Evolutionary conservation across 768 basidiomycete genomes (phyloP).

Genomic region (Kwoniella pini): DNA sequence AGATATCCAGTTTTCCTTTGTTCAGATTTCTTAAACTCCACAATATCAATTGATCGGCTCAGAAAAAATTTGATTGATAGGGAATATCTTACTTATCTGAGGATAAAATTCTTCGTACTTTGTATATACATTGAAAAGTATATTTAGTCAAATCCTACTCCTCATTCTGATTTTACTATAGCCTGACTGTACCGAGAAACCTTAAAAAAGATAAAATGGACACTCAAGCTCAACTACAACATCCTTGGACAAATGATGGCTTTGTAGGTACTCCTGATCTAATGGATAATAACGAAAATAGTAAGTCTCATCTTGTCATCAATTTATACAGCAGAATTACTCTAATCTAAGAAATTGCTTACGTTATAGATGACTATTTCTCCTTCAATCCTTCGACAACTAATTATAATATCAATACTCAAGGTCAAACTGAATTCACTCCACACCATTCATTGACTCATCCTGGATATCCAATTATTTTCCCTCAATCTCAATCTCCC

Average conservation of each 20-base stretch:
- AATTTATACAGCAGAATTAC: not conserved
- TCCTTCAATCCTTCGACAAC: conserved; percentile 39
- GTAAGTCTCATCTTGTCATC: conserved; percentile 3
- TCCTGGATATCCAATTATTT: not conserved
- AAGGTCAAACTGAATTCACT: not conserved
- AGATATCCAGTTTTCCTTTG: too few relatives aligned
- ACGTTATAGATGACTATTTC: conserved; percentile 31
- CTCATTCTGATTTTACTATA: too few relatives aligned
- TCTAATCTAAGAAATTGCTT: not conserved
- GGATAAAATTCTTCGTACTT: too few relatives aligned
- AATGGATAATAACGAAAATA: conserved; percentile 3
- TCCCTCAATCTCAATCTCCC: not conserved
- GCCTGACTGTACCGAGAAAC: too few relatives aligned
- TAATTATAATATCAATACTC: not conserved
- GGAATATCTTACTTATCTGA: too few relatives aligned
- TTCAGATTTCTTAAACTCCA: too few relatives aligned
- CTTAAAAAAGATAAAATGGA: conserved; percentile 2
- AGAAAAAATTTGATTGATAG: too few relatives aligned
- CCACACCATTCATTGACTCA: conserved; percentile 3
- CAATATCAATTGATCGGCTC: too few relatives aligned
- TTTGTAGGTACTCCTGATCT: conserved; percentile 13
- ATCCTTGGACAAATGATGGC: conserved; percentile 7
- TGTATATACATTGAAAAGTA: too few relatives aligned
- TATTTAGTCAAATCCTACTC: too few relatives aligned
- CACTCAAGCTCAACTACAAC: not conserved